Conservation (phyloP, 2,329 filamentous ascomycete species). For the Coniochaeta pulveracea region DNA sequence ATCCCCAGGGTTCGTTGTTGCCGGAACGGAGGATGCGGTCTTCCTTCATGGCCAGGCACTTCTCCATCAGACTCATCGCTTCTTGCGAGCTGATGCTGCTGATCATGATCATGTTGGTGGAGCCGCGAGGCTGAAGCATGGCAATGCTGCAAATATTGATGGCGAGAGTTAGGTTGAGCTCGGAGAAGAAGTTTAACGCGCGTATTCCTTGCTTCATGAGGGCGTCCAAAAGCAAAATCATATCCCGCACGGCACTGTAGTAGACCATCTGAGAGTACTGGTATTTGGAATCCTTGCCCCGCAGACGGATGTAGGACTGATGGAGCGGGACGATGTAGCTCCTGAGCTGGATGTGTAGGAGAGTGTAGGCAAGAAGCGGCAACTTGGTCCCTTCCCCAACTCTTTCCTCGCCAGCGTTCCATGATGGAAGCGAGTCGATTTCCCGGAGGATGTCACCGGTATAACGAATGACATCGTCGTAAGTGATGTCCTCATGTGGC, state of each 20-base stretch:
- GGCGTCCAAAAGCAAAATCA: conserved; percentile 50
- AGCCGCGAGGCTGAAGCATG: conserved; percentile 45
- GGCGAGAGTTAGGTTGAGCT: conserved; percentile 47
- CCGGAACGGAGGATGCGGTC: conserved; percentile 49
- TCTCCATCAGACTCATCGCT: conserved; percentile 49
- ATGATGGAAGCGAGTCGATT: conserved; percentile 47
- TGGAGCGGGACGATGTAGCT: conserved; percentile 53
- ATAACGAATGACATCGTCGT: conserved; percentile 50
- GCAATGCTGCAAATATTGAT: conserved; percentile 52
- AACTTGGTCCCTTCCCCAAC: conserved; percentile 32
- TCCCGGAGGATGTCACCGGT: conserved; percentile 50
- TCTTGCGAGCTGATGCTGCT: conserved; percentile 51
- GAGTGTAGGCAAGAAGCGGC: conserved; percentile 45
- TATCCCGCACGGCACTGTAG: conserved; percentile 50
- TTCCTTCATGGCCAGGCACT: conserved; percentile 49
- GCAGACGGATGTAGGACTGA: conserved; percentile 47
- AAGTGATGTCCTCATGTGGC: conserved; percentile 42
- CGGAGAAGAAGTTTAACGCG: conserved; percentile 47
- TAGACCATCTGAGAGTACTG: conserved; percentile 53
- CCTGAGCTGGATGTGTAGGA: conserved; percentile 48
- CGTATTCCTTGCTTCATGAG: conserved; percentile 47
- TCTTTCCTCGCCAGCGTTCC: conserved; percentile 31
- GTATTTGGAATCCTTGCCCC: conserved; percentile 48
- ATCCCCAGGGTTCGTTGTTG: conserved; percentile 54
- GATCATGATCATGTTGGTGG: conserved; percentile 51